A percentile compares a stretch with the other conserved stretches of the same genome.
Evolutionary conservation across 2,329 filamentous ascomycete species (phyloP).

Genomic region (Verticillium nubilum): DNA sequence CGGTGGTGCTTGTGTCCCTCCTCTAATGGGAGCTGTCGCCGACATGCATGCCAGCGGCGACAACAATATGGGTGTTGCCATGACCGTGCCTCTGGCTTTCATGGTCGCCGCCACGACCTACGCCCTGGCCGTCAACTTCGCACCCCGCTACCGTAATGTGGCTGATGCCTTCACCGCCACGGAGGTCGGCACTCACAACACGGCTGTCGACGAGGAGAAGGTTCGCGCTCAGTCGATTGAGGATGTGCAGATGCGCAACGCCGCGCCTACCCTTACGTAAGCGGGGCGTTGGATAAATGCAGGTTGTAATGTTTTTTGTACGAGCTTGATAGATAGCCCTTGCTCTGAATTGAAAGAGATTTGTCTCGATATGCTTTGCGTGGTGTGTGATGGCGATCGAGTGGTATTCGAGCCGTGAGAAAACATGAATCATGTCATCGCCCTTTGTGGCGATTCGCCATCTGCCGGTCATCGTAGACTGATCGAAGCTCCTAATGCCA

Average conservation of each 20-base stretch:
- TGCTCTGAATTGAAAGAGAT: neutral
- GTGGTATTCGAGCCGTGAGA: neutral
- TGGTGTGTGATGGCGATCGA: neutral
- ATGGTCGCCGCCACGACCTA: constrained; percentile 53
- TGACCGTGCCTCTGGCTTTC: constrained; percentile 61
- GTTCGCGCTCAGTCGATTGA: neutral
- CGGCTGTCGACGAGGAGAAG: constrained; percentile 16
- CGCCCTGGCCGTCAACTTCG: constrained; percentile 59
- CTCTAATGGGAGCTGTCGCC: constrained; percentile 62
- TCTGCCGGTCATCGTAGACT: neutral
- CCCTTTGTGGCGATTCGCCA: too few species aligned
- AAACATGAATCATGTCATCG: neutral
- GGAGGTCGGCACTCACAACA: constrained; percentile 32
- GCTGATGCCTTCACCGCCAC: constrained; percentile 52
- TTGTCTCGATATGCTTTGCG: neutral
- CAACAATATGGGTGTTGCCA: constrained; percentile 40
- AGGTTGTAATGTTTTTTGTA: neutral
- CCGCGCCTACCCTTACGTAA: neutral
- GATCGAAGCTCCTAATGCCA: neutral
- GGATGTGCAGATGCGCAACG: neutral
- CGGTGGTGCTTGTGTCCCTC: constrained; percentile 69
- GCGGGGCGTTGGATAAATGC: neutral
- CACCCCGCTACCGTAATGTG: constrained; percentile 55
- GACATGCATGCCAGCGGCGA: constrained; percentile 49
- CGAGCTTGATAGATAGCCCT: neutral